phyloP scores from a whole-genome alignment of 306 rosid genomes.

The Cotoneaster glaucophyllus region DNA sequence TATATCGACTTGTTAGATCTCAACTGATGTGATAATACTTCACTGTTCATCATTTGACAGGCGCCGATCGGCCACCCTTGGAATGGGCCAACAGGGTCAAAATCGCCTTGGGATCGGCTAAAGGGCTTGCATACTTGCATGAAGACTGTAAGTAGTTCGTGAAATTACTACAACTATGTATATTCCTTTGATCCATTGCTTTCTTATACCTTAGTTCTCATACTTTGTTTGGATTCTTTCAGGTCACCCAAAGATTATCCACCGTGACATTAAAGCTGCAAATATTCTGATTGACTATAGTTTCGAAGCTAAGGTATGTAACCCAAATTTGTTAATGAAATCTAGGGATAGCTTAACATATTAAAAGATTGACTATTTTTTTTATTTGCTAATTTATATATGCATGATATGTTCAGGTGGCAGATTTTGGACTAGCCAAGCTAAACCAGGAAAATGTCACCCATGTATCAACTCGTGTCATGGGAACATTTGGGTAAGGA shows the following conservation, averaged over 20 bases:
- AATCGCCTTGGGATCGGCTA: constrained; percentile 78
- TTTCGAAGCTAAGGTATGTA: constrained; percentile 73
- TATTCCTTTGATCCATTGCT: too few species aligned
- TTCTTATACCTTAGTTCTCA: not conserved
- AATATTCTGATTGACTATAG: constrained; percentile 72
- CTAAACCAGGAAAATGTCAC: constrained; percentile 58
- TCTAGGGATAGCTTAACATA: not conserved
- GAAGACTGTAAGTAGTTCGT: constrained; percentile 66
- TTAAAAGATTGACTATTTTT: not conserved
- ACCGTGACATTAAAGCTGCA: constrained; percentile 76
- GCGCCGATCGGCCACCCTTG: constrained; percentile 42
- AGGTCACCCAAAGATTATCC: constrained; percentile 97
- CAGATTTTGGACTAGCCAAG: constrained; percentile 93
- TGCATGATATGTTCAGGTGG: constrained; percentile 41
- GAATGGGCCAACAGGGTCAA: constrained; percentile 62
- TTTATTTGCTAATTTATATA: not conserved
- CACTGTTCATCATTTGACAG: constrained; percentile 10
- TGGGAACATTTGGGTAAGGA: constrained; percentile 85
- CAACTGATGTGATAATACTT: not conserved
- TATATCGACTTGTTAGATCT: not conserved
- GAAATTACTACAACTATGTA: not conserved
- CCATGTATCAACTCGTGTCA: constrained; percentile 87
- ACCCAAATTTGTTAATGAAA: not conserved
- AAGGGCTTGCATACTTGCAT: constrained; percentile 90
- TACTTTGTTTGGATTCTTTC: not conserved